Evolutionary conservation across 78 protist genomes (phyloP), one percentile per base, ranked within the genome.

Genomic region (Dictyostelium capitatum): DNA sequence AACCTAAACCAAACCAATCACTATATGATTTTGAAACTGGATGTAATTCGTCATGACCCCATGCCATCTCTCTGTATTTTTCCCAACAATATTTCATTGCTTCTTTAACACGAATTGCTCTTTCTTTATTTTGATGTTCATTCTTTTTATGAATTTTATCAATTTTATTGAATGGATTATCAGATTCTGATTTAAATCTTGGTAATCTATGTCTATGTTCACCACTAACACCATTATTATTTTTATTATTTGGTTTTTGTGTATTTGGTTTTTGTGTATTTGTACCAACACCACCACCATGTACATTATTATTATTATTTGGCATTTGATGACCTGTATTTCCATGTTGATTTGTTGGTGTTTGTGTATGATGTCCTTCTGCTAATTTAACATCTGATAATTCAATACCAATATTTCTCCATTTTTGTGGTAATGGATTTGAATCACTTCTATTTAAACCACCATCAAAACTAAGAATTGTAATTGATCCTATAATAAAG

Each of bases 41-140:
- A n/a, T 3, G 19, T 20, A 28, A 47, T 47, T 51, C 67, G n/a
- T 53, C 85, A 1, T 2, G 43, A 41, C 89, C 89, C 56, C 89
- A 70, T n/a, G 69, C 54, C 6, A 64, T 32, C 17, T 65, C 23
- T 6, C 37, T 28, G 50, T 82, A 25, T 2, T 65, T 25, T 0
- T 89, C 80, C 98, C 98, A 97, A 6, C 97, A 41, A 56, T 25
- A 84, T 72, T 62, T 80, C 94, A 94, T 89, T 41, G 82, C 94
- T 0, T 28, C 56, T n/a, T 14, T 62, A 6, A 83, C 72, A 17
- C 25, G 30, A 47, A 17, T 1, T 30, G 84, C 59, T 54, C 93
- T 77, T 11, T 77, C 48, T 25, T 59, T 56, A 78, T 77, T 87
- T 32, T 54, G 11, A 4, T 28, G 9, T 54, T 79, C 51, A 32